These are phyloP conservation scores for Lactarius evosmus DNA, from an alignment of 768 basidiomycete species.

Conservation along the genomic window DNA sequence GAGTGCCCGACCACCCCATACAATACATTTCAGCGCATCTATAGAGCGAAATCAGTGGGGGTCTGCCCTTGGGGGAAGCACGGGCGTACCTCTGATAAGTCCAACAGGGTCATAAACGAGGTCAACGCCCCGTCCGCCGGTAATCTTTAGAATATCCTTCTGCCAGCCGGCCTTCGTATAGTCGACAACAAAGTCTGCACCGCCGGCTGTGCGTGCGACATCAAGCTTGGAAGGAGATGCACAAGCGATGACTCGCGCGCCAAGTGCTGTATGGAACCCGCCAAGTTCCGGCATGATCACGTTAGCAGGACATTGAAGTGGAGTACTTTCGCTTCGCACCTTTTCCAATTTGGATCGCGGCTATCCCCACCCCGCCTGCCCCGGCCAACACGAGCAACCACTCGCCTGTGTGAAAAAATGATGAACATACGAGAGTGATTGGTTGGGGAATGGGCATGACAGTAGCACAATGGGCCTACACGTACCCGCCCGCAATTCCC, in stretches of 20 bases:
- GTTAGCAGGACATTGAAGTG: neutral
- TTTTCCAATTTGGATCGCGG: conserved; percentile 91
- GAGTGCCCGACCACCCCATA: conserved; percentile 87
- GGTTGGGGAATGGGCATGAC: neutral
- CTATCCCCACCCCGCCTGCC: conserved; percentile 93
- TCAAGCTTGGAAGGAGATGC: conserved; percentile 77
- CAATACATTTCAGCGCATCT: conserved; percentile 90
- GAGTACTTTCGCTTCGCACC: conserved; percentile 42
- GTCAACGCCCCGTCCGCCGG: conserved; percentile 79
- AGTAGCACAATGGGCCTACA: neutral
- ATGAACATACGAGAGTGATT: neutral
- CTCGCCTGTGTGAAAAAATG: conserved; percentile 55
- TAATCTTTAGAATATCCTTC: conserved; percentile 80
- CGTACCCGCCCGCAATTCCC: conserved; percentile 70
- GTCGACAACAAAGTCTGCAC: conserved; percentile 78
- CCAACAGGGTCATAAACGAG: conserved; percentile 87
- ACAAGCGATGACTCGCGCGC: conserved; percentile 91
- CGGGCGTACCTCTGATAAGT: conserved; percentile 54
- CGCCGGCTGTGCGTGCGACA: conserved; percentile 68
- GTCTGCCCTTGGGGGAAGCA: neutral
- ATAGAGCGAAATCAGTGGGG: neutral
- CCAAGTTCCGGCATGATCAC: neutral
- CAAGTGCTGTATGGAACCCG: conserved; percentile 53
- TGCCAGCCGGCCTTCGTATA: conserved; percentile 82
- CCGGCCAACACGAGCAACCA: conserved; percentile 90